A percentile compares a stretch with the other conserved stretches of the same genome.
Evolutionary conservation across 805 yeast species (phyloP).

Genomic region (Zygosaccharomyces kombuchaensis): DNA sequence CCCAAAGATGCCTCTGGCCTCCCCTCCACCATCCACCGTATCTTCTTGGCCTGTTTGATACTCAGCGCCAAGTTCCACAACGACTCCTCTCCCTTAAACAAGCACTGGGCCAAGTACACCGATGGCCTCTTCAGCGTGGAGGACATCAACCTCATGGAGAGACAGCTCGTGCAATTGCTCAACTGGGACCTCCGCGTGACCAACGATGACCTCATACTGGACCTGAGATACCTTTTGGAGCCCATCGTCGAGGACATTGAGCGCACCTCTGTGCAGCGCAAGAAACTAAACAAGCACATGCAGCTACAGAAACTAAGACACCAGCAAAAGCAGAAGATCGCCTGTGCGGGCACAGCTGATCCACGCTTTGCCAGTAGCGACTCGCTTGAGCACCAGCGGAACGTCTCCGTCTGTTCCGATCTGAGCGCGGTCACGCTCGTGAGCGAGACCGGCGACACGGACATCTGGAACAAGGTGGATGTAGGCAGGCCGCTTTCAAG

Average conservation of each 20-base stretch:
- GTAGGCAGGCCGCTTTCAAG: slow-evolving; percentile 1
- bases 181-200: slow-evolving; percentile 70
- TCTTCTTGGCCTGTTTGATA: slow-evolving; percentile 68
- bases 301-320: slow-evolving; percentile 15
- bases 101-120: slow-evolving; percentile 75
- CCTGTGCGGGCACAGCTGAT: slow-evolving; percentile 7
- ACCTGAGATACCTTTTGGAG: slow-evolving; percentile 66
- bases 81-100: slow-evolving; percentile 73
- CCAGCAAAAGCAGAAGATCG: slow-evolving; percentile 9
- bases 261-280: slow-evolving; percentile 27
- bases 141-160: slow-evolving; percentile 77
- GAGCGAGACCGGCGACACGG: slow-evolving; percentile 4
- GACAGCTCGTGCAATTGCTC: slow-evolving; percentile 62
- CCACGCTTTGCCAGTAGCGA: slow-evolving; percentile 1
- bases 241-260: slow-evolving; percentile 57
- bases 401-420: slow-evolving; percentile 20
- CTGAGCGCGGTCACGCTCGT: slow-evolving; percentile 22
- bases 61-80: slow-evolving; percentile 70
- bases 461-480: slow-evolving; percentile 8
- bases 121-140: slow-evolving; percentile 64
- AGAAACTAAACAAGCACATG: slow-evolving; percentile 13
- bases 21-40: slow-evolving; percentile 76
- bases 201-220: slow-evolving; percentile 61
- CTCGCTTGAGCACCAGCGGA: slow-evolving; percentile 23
- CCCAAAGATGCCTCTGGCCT: slow-evolving; percentile 72